phyloP scores from a whole-genome alignment of 495 filamentous ascomycete genomes.

The Penicilliopsis zonata region DNA sequence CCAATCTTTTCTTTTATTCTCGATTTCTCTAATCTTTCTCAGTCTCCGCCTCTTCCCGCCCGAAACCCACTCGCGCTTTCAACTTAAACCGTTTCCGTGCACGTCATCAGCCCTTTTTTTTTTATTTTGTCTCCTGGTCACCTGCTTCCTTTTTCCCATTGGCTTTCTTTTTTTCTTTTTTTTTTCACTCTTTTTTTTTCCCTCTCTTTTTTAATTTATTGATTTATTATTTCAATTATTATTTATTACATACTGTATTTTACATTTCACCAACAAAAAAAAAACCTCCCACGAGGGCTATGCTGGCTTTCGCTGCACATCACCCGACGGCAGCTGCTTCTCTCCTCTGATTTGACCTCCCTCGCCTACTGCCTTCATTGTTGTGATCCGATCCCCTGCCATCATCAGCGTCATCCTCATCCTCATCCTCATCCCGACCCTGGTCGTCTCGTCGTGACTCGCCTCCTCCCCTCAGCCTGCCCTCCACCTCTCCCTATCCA shows the following conservation, averaged over 20 bases:
- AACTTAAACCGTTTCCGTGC: no score
- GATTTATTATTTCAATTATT: not conserved
- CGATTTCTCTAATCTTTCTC: no score
- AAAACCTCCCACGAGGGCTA: no score
- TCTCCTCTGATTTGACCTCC: slow-evolving; percentile 16
- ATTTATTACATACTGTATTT: not conserved
- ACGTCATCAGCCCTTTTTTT: slow-evolving; percentile 1
- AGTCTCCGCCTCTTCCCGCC: no score
- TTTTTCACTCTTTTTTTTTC: slow-evolving; percentile 5
- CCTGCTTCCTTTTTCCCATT: slow-evolving; percentile 5
- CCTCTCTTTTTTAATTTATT: slow-evolving; percentile 5
- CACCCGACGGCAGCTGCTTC: slow-evolving; percentile 25
- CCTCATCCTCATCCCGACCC: no score
- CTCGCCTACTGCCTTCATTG: slow-evolving; percentile 7
- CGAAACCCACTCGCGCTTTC: no score
- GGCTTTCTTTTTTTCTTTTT: slow-evolving; percentile 4
- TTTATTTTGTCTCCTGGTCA: slow-evolving; percentile 3
- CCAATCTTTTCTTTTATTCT: no score
- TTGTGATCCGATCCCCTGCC: slow-evolving; percentile 13
- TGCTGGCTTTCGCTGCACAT: not conserved
- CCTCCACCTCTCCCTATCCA: slow-evolving; percentile 1
- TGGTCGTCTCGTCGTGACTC: no score
- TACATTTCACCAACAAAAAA: not conserved
- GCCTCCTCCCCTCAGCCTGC: slow-evolving; percentile 15
- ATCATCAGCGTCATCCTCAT: no score